Conservation (phyloP, 2,329 filamentous ascomycete genomes). For the Fonsecaea erecta region DNA sequence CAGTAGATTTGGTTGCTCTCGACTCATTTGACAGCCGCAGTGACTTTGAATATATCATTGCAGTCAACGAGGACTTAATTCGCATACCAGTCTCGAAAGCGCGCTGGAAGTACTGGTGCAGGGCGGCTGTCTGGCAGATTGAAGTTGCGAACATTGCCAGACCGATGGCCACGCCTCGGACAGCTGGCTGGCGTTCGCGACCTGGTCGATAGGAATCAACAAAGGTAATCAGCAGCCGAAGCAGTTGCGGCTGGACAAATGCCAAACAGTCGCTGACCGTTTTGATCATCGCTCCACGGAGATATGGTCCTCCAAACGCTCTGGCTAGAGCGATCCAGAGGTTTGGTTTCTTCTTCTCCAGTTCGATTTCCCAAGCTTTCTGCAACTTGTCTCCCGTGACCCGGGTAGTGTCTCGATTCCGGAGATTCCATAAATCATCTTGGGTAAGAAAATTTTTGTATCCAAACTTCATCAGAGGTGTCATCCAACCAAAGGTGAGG, state of each 20-base stretch:
- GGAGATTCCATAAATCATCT: slow-evolving; percentile 92
- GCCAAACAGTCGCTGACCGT: slow-evolving; percentile 81
- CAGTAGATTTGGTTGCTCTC: slow-evolving; percentile 83
- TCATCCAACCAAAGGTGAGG: slow-evolving; percentile 98
- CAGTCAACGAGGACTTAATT: slow-evolving; percentile 87
- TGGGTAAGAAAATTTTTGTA: slow-evolving; percentile 92
- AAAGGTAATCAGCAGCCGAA: slow-evolving; percentile 82
- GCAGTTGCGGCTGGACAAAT: slow-evolving; percentile 88
- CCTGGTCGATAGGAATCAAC: slow-evolving; percentile 73
- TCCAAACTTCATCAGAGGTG: slow-evolving; percentile 92
- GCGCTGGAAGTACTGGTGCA: slow-evolving; percentile 97
- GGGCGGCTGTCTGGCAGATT: slow-evolving; percentile 80
- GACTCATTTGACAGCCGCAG: slow-evolving; percentile 92
- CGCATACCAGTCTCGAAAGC: slow-evolving; percentile 96
- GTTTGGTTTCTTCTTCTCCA: slow-evolving; percentile 74
- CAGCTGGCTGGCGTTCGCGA: slow-evolving; percentile 71
- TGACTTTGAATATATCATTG: slow-evolving; percentile 91
- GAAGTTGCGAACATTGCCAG: slow-evolving; percentile 91
- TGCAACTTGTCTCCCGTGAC: slow-evolving; percentile 73
- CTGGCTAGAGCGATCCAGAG: slow-evolving; percentile 85
- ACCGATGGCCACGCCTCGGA: slow-evolving; percentile 85
- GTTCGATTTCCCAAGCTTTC: slow-evolving; percentile 74
- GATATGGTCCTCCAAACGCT: slow-evolving; percentile 84
- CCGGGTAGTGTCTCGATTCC: slow-evolving; percentile 77
- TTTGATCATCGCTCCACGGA: slow-evolving; percentile 83